A percentile compares a stretch with the other conserved stretches of the same genome.
Conservation (phyloP, 2,329 filamentous ascomycete species). For the Penicillium sp. region DNA sequence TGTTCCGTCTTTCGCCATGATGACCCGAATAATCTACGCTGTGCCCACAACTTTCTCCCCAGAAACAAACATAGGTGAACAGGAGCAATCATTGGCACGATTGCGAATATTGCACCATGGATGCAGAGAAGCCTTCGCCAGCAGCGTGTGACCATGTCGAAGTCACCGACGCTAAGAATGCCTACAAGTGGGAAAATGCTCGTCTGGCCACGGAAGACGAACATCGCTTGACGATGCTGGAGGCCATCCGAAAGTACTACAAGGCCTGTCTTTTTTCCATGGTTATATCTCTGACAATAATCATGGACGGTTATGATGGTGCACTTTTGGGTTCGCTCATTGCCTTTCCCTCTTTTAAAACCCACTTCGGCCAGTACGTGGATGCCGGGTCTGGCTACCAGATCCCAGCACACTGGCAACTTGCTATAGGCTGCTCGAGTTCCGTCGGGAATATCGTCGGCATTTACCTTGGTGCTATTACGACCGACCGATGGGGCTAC, state of each 20-base stretch:
- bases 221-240: conserved; percentile 65
- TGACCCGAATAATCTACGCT: background rate
- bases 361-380: conserved; percentile 35
- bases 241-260: conserved; percentile 78
- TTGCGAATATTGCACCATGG: background rate
- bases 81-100: no score
- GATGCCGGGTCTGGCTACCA: conserved; percentile 31
- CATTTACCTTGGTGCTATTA: conserved; percentile 9
- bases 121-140: conserved; percentile 3
- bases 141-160: conserved; percentile 9
- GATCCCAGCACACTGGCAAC: conserved; percentile 20
- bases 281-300: conserved; percentile 83
- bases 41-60: background rate
- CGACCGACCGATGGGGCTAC: conserved; percentile 11
- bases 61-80: background rate
- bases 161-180: background rate
- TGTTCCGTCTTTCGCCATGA: background rate
- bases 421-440: conserved; percentile 5
- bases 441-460: conserved; percentile 14
- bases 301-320: conserved; percentile 88
- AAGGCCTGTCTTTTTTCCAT: conserved; percentile 82
- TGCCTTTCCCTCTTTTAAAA: conserved; percentile 39
- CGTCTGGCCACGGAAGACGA: conserved; percentile 43
- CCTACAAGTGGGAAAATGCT: conserved; percentile 26
- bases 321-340: conserved; percentile 78